Evolutionary conservation across 2,329 filamentous ascomycete genomes (phyloP).

Genomic region (Chaetomium strumarium): DNA sequence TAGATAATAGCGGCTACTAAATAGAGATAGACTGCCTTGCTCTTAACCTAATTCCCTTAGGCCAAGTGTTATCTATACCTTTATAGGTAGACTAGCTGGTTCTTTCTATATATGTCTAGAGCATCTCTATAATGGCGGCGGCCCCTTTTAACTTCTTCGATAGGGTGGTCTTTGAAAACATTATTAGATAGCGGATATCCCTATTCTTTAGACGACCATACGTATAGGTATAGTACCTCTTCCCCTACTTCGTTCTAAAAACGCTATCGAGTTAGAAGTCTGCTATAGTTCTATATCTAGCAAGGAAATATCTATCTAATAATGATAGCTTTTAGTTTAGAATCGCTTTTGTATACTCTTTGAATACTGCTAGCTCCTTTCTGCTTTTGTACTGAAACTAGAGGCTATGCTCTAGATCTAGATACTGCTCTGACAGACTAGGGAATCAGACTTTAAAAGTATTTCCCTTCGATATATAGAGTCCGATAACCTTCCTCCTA

Average conservation of each 20-base stretch:
- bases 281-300: background rate
- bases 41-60: too few relatives aligned
- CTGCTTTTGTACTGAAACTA: conserved; percentile 5
- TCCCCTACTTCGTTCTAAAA: conserved; percentile 8
- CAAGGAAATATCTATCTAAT: background rate
- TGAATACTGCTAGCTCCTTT: conserved; percentile 3
- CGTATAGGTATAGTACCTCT: background rate
- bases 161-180: conserved; percentile 4
- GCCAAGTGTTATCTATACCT: too few relatives aligned
- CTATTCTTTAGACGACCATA: conserved; percentile 4
- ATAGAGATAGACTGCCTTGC: too few relatives aligned
- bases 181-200: background rate
- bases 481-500: conserved; percentile 1
- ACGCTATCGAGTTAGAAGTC: conserved; percentile 6
- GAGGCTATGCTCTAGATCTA: conserved; percentile 1
- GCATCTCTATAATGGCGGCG: conserved; percentile 1
- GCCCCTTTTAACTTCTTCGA: conserved; percentile 1
- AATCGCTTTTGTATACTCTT: background rate
- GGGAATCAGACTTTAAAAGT: conserved; percentile 1
- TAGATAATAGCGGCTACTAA: too few relatives aligned
- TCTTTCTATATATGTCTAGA: background rate
- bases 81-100: too few relatives aligned
- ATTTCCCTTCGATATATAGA: conserved; percentile 4
- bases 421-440: conserved; percentile 1
- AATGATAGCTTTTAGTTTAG: conserved; percentile 1